Evolutionary conservation across 2,329 filamentous ascomycete species (phyloP).

Genomic region (Verticillium nubilum): DNA sequence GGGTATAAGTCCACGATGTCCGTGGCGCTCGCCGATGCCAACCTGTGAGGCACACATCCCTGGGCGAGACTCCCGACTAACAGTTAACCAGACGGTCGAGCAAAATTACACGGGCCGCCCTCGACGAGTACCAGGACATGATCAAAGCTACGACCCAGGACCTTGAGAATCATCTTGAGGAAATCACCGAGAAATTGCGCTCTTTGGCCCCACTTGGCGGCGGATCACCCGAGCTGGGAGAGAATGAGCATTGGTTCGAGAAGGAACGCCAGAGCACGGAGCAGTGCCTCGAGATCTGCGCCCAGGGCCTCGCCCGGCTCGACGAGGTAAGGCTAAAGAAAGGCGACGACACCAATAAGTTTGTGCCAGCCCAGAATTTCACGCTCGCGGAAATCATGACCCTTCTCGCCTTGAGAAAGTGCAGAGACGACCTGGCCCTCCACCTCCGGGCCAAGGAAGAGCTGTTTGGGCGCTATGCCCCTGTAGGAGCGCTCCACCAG

Average conservation of each 20-base stretch:
- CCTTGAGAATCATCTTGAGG: no score
- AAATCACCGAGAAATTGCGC: conserved; percentile 1
- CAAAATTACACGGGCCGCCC: not conserved
- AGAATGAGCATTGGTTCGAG: not conserved
- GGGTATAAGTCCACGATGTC: conserved; percentile 5
- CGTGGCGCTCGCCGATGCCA: not conserved
- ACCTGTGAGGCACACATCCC: not conserved
- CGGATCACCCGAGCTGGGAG: no score
- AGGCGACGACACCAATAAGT: no score
- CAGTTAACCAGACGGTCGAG: not conserved
- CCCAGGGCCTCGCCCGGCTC: no score
- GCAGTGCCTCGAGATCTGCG: not conserved
- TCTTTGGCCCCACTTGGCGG: not conserved
- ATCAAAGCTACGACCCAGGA: not conserved
- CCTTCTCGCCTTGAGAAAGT: no score
- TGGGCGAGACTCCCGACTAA: not conserved
- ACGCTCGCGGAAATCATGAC: no score
- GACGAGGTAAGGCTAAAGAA: no score
- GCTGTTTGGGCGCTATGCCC: not conserved
- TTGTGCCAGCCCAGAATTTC: no score
- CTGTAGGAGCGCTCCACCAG: not conserved
- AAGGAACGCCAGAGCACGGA: conserved; percentile 1
- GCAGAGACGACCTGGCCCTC: not conserved
- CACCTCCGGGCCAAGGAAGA: not conserved
- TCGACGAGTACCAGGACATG: conserved; percentile 1